Base-by-base conservation (phyloP, 2,329 filamentous ascomycete genomes). In the Tolypocladium ophioglossoides region DNA sequence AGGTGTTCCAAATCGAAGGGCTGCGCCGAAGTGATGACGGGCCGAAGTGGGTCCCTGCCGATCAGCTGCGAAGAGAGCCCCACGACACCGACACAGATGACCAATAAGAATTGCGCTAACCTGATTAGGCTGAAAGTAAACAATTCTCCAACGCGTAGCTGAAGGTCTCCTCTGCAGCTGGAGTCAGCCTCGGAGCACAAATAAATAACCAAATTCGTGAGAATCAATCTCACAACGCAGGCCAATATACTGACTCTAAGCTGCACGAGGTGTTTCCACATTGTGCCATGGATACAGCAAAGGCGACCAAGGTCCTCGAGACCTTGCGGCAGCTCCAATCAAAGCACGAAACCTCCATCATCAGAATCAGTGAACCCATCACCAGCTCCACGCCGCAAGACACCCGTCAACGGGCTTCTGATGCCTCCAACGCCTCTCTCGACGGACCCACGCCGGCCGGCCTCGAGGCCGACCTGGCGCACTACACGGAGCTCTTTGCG, bases 401-500 rank as follows among this genome's bases (percentile, higher is more conserved):
- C 67, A 54, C 64, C 11, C 63, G 66, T 57, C 79, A 79, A 56
- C 78, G 86, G 58, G 84, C 78, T 35, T 95, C 89, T 4, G 88
- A 94, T 69, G 82, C 83, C 49, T 90, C 87, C 37, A 79, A 77
- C 59, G 73, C 82, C 57, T 78, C 79, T 27, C 78, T 84, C 57
- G 83, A 86, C 60, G 82, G 79, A 57, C 82, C 83, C 20, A 89
- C 85, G 11, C 90, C 91, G 0, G 81, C 86, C 18, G 86, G 86
- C 20, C 77, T 97, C 9, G 84, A 89, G 59, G 89, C 88, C 32
- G 92, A 97, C 69, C 78, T 97, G 32, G 77, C 80, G 34, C 91
- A 97, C 70, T 96, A 97, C 74, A 90, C 89, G 73, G 91, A 96
- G 71, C 82, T 97, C 22, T 99, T 97, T 71, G 87, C 90, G 44